Base-by-base conservation (phyloP, 306 rosid genomes). In the Cicer judaicum region DNA sequence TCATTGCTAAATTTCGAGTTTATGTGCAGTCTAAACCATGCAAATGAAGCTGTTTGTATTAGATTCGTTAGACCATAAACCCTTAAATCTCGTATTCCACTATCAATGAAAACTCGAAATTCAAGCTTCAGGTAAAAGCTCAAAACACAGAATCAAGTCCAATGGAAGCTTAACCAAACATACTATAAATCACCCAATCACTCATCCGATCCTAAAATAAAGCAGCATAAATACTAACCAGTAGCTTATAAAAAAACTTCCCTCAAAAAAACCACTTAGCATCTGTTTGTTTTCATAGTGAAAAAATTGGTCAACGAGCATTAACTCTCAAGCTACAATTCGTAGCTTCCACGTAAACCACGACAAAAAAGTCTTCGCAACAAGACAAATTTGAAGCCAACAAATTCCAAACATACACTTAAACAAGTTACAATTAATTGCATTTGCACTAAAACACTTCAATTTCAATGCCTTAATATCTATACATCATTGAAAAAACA, bases 201-300 rank as follows among this genome's bases (percentile, higher is more conserved):
- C 61, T 65, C 49, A 65, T 71, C 73, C 77, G 65, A 85, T 81
- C 82, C 78, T 19, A 65, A 55, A 73, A 41, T 12, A 47, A 69
- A 70, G 62, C 40, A n/a, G 24, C 8, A 59, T 40, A 55, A 16
- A 43, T 16, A 62, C 59, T 52, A 65, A 21, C 54, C 47, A 16
- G 38, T 16, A 64, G 66, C 64, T 68, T 24, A 24, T 24, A 24
- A 39, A 47, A 38, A 74, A 74, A 40, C 41, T 54, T 38, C 18
- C 34, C 53, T 9, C 39, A 44, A 1, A n/a, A 73, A 72, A 62
- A 72, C 6, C 57, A 72, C 10, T 49, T 3, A 16, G 24, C 12
- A 14, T 8, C 34, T 10, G 55, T 50, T 50, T 50, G 18, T 14
- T 50, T 50, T 7, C 9, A 7, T 19, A 0, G 4, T 53, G 18